Conservation (phyloP, 352 stramenopile genomes). For the Pythium pyrilobum region DNA sequence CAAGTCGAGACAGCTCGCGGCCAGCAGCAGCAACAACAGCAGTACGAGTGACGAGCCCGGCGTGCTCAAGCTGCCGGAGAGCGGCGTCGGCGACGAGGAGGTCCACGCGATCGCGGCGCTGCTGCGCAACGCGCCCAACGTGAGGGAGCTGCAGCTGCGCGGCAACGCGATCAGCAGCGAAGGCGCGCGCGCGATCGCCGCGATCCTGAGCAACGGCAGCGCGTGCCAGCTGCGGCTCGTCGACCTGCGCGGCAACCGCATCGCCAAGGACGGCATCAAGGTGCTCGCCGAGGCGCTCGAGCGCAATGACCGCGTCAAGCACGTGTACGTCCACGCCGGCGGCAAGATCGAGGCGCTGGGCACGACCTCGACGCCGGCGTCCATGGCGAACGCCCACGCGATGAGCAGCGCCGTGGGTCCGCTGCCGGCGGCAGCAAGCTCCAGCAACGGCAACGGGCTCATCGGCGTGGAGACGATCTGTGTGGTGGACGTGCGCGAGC, state of each 20-base stretch:
- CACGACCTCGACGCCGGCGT: constrained; percentile 40
- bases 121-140: constrained; percentile 82
- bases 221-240: constrained; percentile 75
- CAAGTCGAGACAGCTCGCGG: constrained; percentile 55
- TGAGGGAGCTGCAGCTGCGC: constrained; percentile 92
- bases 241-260: constrained; percentile 90
- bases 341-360: constrained; percentile 94
- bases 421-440: not conserved
- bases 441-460: constrained; percentile 23
- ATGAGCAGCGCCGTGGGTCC: constrained; percentile 29
- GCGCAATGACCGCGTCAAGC: constrained; percentile 87
- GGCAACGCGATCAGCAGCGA: constrained; percentile 90
- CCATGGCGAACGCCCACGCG: constrained; percentile 41
- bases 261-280: constrained; percentile 89
- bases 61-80: constrained; percentile 82
- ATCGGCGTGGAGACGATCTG: constrained; percentile 93
- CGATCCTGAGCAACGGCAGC: constrained; percentile 76
- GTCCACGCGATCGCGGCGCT: constrained; percentile 93
- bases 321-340: constrained; percentile 95
- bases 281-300: constrained; percentile 93
- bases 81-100: constrained; percentile 93
- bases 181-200: constrained; percentile 90
- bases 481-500: constrained; percentile 92
- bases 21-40: constrained; percentile 14
- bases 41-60: constrained; percentile 18